These are phyloP conservation scores for Candida pseudoviswanathii DNA, from an alignment of 1,139 yeast genomes.

Conservation along the genomic window DNA sequence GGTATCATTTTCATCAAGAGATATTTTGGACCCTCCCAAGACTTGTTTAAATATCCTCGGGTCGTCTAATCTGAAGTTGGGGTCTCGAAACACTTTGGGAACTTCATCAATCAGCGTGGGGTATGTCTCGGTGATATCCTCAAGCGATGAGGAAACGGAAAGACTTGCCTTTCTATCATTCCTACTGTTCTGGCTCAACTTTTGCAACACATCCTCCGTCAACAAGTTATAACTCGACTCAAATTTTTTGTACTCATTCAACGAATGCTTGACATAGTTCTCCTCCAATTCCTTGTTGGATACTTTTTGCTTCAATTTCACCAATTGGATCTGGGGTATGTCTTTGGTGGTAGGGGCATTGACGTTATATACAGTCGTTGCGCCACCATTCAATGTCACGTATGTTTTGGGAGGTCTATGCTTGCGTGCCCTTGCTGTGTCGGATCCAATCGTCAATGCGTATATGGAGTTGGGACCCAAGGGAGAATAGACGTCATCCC, in stretches of 20 bases:
- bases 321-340: constrained; percentile 79
- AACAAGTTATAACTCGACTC: constrained; percentile 51
- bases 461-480: constrained; percentile 79
- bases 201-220: constrained; percentile 51
- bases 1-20: constrained; percentile 25
- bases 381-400: constrained; percentile 46
- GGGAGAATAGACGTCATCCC: constrained; percentile 49
- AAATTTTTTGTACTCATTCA: constrained; percentile 58
- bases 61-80: constrained; percentile 79
- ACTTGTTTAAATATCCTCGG: constrained; percentile 82
- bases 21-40: constrained; percentile 53
- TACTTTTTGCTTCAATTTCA: constrained; percentile 55
- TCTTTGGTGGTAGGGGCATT: constrained; percentile 77
- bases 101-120: constrained; percentile 35
- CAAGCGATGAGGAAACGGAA: constrained; percentile 20
- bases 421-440: constrained; percentile 41
- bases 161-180: constrained; percentile 8
- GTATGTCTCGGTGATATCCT: constrained; percentile 13
- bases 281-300: constrained; percentile 48
- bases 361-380: constrained; percentile 45
- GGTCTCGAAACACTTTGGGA: constrained; percentile 69
- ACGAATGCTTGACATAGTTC: constrained; percentile 41
- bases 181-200: constrained; percentile 26
- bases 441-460: constrained; percentile 67
- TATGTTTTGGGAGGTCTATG: constrained; percentile 33